phyloP scores from a whole-genome alignment of 305 asterid species.

The Fraxinus latifolia region DNA sequence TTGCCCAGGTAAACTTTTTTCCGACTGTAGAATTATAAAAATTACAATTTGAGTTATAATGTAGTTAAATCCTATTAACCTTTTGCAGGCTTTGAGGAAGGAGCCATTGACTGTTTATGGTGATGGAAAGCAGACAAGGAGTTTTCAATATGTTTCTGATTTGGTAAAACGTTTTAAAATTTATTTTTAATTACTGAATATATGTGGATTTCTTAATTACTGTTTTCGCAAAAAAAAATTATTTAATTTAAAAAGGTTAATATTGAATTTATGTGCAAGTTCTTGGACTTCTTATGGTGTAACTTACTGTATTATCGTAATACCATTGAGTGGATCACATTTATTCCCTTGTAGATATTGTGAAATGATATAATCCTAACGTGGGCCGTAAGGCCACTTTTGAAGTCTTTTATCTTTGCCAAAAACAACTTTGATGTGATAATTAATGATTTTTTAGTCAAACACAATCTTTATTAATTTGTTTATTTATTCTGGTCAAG shows the following conservation, averaged over 20 bases:
- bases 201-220: background rate
- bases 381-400: background rate
- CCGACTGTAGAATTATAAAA: background rate
- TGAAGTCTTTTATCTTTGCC: background rate
- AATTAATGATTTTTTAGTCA: background rate
- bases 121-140: constrained; percentile 94
- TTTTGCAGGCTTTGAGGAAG: constrained; percentile 85
- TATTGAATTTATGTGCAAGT: background rate
- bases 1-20: constrained; percentile 71
- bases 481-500: background rate
- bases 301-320: background rate
- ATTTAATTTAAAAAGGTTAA: background rate
- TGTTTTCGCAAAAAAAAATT: background rate
- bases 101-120: constrained; percentile 91
- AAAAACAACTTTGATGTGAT: background rate
- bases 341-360: background rate
- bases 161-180: constrained; percentile 46
- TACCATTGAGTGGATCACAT: background rate
- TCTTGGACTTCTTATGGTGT: background rate
- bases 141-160: constrained; percentile 93
- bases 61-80: background rate
- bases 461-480: background rate
- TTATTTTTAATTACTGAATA: background rate
- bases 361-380: background rate
- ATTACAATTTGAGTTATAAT: background rate